Conservation (phyloP, 192 early-diverging fungal genomes). For the Umbelopsis isabellina region DNA sequence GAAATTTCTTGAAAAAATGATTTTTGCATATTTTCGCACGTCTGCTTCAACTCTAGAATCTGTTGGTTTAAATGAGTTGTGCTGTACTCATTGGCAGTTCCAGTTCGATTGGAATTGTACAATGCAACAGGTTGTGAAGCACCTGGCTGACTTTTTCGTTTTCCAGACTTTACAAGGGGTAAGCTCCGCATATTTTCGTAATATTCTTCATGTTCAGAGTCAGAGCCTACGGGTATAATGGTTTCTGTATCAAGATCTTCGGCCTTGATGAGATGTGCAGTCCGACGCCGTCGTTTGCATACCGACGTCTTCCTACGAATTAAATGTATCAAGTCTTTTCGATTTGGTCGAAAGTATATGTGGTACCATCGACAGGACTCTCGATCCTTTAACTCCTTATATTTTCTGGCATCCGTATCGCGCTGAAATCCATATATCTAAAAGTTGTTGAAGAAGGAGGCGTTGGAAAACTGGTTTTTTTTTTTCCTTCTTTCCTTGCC, state of each 20-base stretch:
- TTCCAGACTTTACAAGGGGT: background rate
- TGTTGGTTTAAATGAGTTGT: slow-evolving; percentile 5
- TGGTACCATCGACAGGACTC: slow-evolving; percentile 51
- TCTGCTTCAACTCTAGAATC: slow-evolving; percentile 11
- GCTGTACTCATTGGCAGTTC: background rate
- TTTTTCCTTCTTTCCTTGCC: background rate
- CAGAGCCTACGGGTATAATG: slow-evolving; percentile 20
- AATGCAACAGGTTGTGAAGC: too few species aligned
- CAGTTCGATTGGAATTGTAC: too few species aligned
- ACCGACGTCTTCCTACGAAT: slow-evolving; percentile 45
- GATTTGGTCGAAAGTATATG: slow-evolving; percentile 44
- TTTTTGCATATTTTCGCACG: slow-evolving; percentile 5
- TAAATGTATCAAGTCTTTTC: slow-evolving; percentile 45
- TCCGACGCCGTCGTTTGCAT: slow-evolving; percentile 30
- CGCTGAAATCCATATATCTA: slow-evolving; percentile 56
- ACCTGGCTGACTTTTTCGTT: background rate
- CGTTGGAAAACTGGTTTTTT: background rate
- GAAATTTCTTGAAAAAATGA: background rate
- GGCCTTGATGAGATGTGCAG: slow-evolving; percentile 16
- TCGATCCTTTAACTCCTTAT: slow-evolving; percentile 47
- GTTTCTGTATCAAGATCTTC: slow-evolving; percentile 28
- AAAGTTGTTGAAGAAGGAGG: background rate
- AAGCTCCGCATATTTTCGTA: slow-evolving; percentile 20
- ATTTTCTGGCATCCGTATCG: slow-evolving; percentile 53
- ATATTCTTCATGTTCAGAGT: slow-evolving; percentile 31